Evolutionary conservation across 352 stramenopile genomes (phyloP), one percentile per base, ranked within the genome.

Genomic region (Pelagophyceae sp.): DNA sequence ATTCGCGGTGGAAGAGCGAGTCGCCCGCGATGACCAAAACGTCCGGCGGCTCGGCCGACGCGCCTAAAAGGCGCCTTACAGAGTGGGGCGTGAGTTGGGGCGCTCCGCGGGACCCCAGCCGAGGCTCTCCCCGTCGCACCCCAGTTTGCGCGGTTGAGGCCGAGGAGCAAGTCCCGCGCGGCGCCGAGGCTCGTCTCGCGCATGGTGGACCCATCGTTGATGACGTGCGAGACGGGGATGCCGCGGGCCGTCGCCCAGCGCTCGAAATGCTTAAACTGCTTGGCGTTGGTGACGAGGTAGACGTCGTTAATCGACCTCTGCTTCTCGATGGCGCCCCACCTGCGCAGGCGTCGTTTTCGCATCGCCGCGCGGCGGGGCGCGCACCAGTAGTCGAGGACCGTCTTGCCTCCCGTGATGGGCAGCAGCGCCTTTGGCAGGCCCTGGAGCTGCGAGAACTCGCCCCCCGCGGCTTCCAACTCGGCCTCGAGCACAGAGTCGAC

Each of bases 201-300:
- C 27, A 64, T 71, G 5, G 77, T 81, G 35, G 65, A 72, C 38
- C 79, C 79, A 27, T 80, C 77, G 77, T 82, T 82, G 69, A 82
- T 38, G 25, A 82, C 77, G 35, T 80, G 72, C 0, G 50, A 65
- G 31, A 60, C 45, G 27, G 76, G 79, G 29, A 82, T 37, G 0
- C 79, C 79, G 29, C 77, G 45, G 32, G 79, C 67, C 50, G 79
- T 82, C 64, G 79, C 79, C 75, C 75, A 82, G 27, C 79, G 76
- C 71, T 82, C 79, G 37, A 82, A 82, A 19, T 81, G 72, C 72
- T 82, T 82, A 64, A 78, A 82, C 29, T 78, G 58, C 45, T 64
- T 80, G 3, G 79, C 79, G 50, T 79, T 80, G 32, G 64, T 76
- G 20, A 82, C 79, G 0, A 82, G 54, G 72, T 80, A 82, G 2